Evolutionary conservation across 306 rosid species (phyloP).

Genomic region (Calophaca sinica): DNA sequence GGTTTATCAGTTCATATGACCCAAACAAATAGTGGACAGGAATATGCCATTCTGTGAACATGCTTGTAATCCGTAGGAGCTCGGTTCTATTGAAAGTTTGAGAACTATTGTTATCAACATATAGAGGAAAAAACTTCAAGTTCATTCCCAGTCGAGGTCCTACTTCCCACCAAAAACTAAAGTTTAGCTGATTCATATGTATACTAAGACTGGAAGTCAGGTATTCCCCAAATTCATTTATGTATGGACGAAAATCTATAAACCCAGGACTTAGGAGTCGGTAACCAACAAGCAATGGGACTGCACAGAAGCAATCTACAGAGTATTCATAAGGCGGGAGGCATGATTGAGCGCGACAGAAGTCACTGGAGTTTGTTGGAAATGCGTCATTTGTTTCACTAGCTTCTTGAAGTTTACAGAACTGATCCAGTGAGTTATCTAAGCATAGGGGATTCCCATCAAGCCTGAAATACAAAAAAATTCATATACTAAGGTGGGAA

Average conservation of each 20-base stretch:
- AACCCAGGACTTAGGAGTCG: constrained; percentile 96
- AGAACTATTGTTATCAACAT: constrained; percentile 33
- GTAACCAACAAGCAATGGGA: constrained; percentile 68
- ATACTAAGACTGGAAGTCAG: constrained; percentile 58
- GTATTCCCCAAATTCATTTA: constrained; percentile 48
- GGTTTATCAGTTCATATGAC: constrained; percentile 73
- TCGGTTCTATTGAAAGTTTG: constrained; percentile 61
- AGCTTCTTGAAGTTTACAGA: constrained; percentile 59
- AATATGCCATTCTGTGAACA: constrained; percentile 75
- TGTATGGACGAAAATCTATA: constrained; percentile 64
- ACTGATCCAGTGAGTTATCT: constrained; percentile 47
- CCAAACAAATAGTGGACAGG: constrained; percentile 65
- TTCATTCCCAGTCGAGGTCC: constrained; percentile 81
- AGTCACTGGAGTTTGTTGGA: constrained; percentile 38
- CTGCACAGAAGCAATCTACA: constrained; percentile 67
- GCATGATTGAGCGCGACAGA: constrained; percentile 61
- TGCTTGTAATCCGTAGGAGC: constrained; percentile 57
- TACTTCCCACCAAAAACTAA: constrained; percentile 60
- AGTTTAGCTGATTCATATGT: constrained; percentile 59
- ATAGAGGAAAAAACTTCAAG: constrained; percentile 76
- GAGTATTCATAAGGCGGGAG: constrained; percentile 72
- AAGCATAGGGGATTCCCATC: constrained; percentile 83
- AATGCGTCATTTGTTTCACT: neutral
- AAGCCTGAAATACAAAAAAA: constrained; percentile 70
- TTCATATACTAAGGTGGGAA: constrained; percentile 8